Conservation (phyloP, 495 filamentous ascomycete genomes). For the Aspergillus sparsus region DNA sequence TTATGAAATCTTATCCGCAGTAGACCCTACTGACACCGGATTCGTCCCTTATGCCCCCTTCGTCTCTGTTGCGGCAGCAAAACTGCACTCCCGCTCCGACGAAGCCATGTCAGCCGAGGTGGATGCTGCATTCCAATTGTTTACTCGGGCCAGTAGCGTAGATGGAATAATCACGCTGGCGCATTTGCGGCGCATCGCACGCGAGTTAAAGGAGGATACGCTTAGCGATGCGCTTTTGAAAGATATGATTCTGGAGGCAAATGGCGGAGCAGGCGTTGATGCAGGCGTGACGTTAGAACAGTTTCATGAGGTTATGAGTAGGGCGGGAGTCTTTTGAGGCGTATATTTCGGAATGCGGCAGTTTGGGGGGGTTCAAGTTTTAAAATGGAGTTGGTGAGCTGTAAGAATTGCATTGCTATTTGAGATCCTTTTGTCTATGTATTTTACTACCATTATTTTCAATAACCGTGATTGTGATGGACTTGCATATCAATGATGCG, state of each 20-base stretch:
- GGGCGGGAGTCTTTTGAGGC: slow-evolving; percentile 70
- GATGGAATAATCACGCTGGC: slow-evolving; percentile 66
- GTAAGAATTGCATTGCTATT: too few relatives aligned
- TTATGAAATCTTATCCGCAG: slow-evolving; percentile 67
- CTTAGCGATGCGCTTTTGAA: slow-evolving; percentile 76
- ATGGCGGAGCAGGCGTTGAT: slow-evolving; percentile 71
- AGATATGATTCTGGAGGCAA: slow-evolving; percentile 94
- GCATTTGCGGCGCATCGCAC: slow-evolving; percentile 76
- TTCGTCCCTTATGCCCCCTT: slow-evolving; percentile 75
- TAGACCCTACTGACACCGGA: slow-evolving; percentile 80
- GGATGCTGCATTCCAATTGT: slow-evolving; percentile 75
- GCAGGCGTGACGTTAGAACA: slow-evolving; percentile 74
- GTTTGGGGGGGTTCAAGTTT: slow-evolving; percentile 35
- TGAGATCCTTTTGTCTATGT: too few relatives aligned
- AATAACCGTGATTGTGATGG: too few relatives aligned
- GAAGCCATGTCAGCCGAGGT: slow-evolving; percentile 67
- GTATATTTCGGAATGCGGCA: too few relatives aligned
- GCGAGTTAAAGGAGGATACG: slow-evolving; percentile 71
- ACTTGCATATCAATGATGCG: too few relatives aligned
- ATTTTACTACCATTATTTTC: too few relatives aligned
- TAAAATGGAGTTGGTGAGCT: too few relatives aligned
- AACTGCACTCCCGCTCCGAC: slow-evolving; percentile 59
- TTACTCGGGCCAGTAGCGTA: slow-evolving; percentile 52
- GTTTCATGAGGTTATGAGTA: slow-evolving; percentile 81
- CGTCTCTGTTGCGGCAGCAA: slow-evolving; percentile 80